These are phyloP conservation scores for Leishmania aethiopica DNA, from an alignment of 208 protist genomes.

Conservation along the genomic window DNA sequence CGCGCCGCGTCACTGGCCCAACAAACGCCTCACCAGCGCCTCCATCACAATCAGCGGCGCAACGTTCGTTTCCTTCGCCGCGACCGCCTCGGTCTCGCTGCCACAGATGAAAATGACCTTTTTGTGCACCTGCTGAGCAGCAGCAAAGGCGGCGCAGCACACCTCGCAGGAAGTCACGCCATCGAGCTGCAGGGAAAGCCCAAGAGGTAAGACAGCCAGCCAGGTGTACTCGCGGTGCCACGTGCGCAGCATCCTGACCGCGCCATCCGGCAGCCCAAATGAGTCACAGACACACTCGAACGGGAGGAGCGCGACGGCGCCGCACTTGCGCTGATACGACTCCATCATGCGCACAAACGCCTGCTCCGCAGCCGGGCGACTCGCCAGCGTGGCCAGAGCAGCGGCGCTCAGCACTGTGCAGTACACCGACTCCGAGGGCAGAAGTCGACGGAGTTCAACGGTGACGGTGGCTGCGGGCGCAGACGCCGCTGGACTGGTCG, in stretches of 20 bases:
- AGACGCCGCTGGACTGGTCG: background rate
- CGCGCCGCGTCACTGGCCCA: background rate
- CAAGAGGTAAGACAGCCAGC: slow-evolving; percentile 62
- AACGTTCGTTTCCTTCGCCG: slow-evolving; percentile 40
- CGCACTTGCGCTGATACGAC: slow-evolving; percentile 57
- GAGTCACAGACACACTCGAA: slow-evolving; percentile 44
- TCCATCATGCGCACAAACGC: slow-evolving; percentile 85
- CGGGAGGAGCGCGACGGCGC: slow-evolving; percentile 56
- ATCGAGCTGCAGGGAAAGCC: slow-evolving; percentile 57
- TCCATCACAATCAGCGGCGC: slow-evolving; percentile 49
- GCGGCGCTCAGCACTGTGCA: slow-evolving; percentile 62
- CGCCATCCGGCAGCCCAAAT: slow-evolving; percentile 22
- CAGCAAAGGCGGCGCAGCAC: slow-evolving; percentile 44
- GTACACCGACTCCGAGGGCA: slow-evolving; percentile 42
- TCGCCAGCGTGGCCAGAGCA: slow-evolving; percentile 47
- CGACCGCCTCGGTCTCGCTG: slow-evolving; percentile 30
- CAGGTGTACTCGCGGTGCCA: slow-evolving; percentile 56
- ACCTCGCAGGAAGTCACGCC: slow-evolving; percentile 35
- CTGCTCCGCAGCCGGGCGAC: slow-evolving; percentile 26
- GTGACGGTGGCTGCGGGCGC: background rate
- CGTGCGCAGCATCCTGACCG: slow-evolving; percentile 32
- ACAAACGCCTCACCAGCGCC: slow-evolving; percentile 26
- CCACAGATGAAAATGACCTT: slow-evolving; percentile 64
- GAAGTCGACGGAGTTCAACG: slow-evolving; percentile 23
- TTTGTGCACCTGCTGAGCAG: slow-evolving; percentile 32